Base-by-base conservation (phyloP, 1,284 basidiomycete species). In the Rhodotorula sp. region DNA sequence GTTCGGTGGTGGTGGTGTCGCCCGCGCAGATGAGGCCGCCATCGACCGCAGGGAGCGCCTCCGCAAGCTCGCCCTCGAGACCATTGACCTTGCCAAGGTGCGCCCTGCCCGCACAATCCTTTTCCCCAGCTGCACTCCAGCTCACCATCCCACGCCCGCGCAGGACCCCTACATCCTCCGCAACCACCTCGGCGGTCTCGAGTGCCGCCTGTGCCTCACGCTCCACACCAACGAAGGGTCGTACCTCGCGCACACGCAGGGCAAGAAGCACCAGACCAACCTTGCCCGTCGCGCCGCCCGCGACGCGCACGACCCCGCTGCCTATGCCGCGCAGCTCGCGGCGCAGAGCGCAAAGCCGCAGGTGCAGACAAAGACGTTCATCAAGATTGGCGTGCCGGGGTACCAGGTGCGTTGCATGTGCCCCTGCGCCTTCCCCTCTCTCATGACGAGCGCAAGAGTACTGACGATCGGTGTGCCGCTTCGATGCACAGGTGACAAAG, bases 151-250 rank as follows among this genome's bases (percentile, higher is more conserved):
- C 39, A 19, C 44, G 8, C 29, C 39, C 10, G 3, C 41, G 5
- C 76, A 96, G 91, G 97, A 99, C 83, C 97, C 97, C 9, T 99
- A 99, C 82, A 98, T 99, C 80, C 88, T 99, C 60, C 92, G 94
- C 82, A 99, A 98, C 83, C 97, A 99, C 82, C 87, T 99, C 69
- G 87, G 97, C 56, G 97, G 94, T 17, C 88, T 99, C 66, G 97
- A 99, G 87, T 99, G 97, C 84, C 91, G 96, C 78, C 88, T 99
- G 51, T 99, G 97, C 82, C 85, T 99, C 51, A 99, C 97, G 0
- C 87, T 99, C 12, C 97, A 99, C 84, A 97, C 97, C 36, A 99
- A 99, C 81, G 97, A 99, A 84, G 97, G 97, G 37, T 97, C 94
- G 32, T 99, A 99, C 82, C 90, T 99, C 60, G 96, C 97, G 0